Evolutionary conservation across 768 basidiomycete genomes (phyloP).

Genomic region (Galerina marginata): DNA sequence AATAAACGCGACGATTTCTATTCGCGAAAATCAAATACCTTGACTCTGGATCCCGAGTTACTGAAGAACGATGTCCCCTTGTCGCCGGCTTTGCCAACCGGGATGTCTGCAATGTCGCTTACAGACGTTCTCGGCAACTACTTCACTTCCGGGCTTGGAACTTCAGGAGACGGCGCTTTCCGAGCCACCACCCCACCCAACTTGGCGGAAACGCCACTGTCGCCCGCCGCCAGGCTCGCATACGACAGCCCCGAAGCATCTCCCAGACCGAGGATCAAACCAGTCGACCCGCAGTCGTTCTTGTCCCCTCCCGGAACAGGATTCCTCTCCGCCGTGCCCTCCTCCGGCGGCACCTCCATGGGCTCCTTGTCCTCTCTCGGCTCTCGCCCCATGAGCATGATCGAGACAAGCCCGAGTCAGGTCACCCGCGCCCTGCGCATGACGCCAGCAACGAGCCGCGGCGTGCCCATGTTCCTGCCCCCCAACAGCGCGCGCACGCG

Average conservation of each 20-base stretch:
- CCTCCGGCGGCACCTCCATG: constrained; percentile 23
- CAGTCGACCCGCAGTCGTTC: constrained; percentile 24
- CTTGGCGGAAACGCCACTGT: constrained; percentile 7
- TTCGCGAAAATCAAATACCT: constrained; percentile 3
- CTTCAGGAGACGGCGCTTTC: background rate
- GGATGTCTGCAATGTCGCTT: constrained; percentile 12
- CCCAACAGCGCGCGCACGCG: constrained; percentile 24
- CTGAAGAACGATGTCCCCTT: constrained; percentile 8
- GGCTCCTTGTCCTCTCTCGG: constrained; percentile 24
- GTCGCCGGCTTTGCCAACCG: constrained; percentile 9
- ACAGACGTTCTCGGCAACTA: constrained; percentile 23
- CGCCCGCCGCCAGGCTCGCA: constrained; percentile 23
- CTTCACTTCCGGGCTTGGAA: constrained; percentile 5
- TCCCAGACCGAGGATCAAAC: constrained; percentile 17
- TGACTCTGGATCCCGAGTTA: constrained; percentile 10
- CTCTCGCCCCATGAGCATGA: constrained; percentile 41
- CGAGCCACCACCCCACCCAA: constrained; percentile 12
- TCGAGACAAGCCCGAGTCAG: constrained; percentile 43
- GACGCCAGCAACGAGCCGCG: constrained; percentile 41
- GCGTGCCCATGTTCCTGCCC: constrained; percentile 42
- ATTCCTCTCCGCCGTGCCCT: constrained; percentile 13
- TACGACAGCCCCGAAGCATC: constrained; percentile 24
- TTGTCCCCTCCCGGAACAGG: constrained; percentile 29
- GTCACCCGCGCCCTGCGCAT: constrained; percentile 42
- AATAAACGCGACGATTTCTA: background rate